Conservation (phyloP, 2,329 filamentous ascomycete species). For the Zymoseptoria brevis region DNA sequence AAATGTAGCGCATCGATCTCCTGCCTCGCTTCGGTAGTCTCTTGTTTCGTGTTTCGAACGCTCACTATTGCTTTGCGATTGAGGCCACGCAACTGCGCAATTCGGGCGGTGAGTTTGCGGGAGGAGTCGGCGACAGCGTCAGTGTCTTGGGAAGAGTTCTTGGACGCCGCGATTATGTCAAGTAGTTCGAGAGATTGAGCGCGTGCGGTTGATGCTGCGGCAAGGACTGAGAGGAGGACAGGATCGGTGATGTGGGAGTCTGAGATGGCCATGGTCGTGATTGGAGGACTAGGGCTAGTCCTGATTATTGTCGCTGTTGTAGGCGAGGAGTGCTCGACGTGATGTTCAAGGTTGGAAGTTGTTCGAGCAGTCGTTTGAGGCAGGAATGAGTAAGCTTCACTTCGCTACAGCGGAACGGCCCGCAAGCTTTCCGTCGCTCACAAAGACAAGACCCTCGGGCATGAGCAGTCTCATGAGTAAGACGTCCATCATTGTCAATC, state of each 20-base stretch:
- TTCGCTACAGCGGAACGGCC: too few relatives aligned
- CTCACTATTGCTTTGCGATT: conserved; percentile 75
- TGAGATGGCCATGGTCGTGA: conserved; percentile 13
- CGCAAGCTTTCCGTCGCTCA: too few relatives aligned
- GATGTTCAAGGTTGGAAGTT: not conserved
- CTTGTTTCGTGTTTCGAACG: conserved; percentile 75
- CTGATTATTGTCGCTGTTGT: not conserved
- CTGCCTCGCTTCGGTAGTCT: conserved; percentile 77
- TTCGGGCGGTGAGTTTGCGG: conserved; percentile 65
- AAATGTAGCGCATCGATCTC: conserved; percentile 89
- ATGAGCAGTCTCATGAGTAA: too few relatives aligned
- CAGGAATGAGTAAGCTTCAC: too few relatives aligned
- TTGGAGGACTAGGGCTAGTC: not conserved
- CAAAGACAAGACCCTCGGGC: too few relatives aligned
- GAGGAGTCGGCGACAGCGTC: conserved; percentile 43
- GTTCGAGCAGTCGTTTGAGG: not conserved
- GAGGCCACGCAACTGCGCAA: conserved; percentile 71
- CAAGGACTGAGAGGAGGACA: conserved; percentile 59
- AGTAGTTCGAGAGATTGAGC: conserved; percentile 58
- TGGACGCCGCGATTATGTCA: conserved; percentile 44
- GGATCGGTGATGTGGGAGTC: conserved; percentile 48
- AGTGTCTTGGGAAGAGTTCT: conserved; percentile 36
- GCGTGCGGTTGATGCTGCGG: conserved; percentile 65
- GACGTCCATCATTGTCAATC: too few relatives aligned
- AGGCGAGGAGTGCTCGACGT: not conserved